Percentiles rank a stretch among this genome's conserved stretches.
Evolutionary conservation across 306 rosid genomes (phyloP).

Genomic region (Rosa persica): DNA sequence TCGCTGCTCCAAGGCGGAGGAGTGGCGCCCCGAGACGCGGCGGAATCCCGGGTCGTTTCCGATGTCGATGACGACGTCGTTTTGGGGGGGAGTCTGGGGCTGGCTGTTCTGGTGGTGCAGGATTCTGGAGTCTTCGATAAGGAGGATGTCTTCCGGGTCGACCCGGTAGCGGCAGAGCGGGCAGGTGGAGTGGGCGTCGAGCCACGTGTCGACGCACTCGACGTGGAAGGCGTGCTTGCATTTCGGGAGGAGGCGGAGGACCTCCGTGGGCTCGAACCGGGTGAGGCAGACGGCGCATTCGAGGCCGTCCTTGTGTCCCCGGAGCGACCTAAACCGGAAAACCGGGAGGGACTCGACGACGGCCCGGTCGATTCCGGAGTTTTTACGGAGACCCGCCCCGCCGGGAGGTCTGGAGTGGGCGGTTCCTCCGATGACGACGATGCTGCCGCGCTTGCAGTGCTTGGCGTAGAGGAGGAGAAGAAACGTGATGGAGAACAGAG

Average conservation of each 20-base stretch:
- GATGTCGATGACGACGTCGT: slow-evolving; percentile 22
- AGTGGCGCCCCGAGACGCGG: slow-evolving; percentile 60
- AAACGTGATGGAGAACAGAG: slow-evolving; percentile 59
- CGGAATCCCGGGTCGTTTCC: slow-evolving; percentile 31
- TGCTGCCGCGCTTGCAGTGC: slow-evolving; percentile 47
- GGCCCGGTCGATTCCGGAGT: slow-evolving; percentile 77
- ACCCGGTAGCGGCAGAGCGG: slow-evolving; percentile 85
- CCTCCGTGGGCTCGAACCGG: slow-evolving; percentile 58
- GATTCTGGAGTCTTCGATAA: slow-evolving; percentile 36
- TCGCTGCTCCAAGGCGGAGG: slow-evolving; percentile 61
- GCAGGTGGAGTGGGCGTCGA: slow-evolving; percentile 95
- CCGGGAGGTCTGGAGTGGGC: slow-evolving; percentile 6
- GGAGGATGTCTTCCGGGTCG: slow-evolving; percentile 82
- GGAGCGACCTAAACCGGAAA: slow-evolving; percentile 67
- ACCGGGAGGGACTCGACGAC: slow-evolving; percentile 75
- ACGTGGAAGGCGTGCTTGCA: slow-evolving; percentile 94
- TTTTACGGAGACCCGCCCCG: slow-evolving; percentile 34
- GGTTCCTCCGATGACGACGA: neutral
- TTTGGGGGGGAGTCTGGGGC: neutral
- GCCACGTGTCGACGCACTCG: slow-evolving; percentile 97
- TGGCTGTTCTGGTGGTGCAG: slow-evolving; percentile 10
- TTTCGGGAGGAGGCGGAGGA: slow-evolving; percentile 77
- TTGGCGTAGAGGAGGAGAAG: slow-evolving; percentile 78
- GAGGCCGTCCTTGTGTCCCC: slow-evolving; percentile 59
- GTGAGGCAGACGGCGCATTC: slow-evolving; percentile 85